Evolutionary conservation across 176 grass and related monocot species (phyloP).

Genomic region (Avena insularis): DNA sequence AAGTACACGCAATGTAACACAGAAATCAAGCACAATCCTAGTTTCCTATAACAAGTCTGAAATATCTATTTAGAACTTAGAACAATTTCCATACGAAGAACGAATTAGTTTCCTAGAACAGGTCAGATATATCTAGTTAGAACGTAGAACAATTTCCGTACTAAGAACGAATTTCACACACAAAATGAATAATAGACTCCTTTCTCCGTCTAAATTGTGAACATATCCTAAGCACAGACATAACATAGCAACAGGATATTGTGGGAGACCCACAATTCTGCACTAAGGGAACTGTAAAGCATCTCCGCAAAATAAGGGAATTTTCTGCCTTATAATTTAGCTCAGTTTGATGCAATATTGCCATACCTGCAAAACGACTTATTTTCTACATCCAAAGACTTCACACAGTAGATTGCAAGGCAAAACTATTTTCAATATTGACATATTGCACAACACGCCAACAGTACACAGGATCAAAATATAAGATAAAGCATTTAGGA

Average conservation of each 20-base stretch:
- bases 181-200: background rate
- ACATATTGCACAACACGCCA: background rate
- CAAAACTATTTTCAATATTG: no score
- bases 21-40: background rate
- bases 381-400: background rate
- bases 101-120: background rate
- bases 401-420: background rate
- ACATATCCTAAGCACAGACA: background rate
- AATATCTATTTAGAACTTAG: no score
- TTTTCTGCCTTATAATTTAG: background rate
- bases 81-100: no score
- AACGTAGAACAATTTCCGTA: background rate
- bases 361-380: background rate
- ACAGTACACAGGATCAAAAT: background rate
- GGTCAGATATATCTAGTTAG: background rate
- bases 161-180: background rate
- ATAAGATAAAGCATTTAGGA: background rate
- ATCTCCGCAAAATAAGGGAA: background rate
- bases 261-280: background rate
- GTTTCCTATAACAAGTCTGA: no score
- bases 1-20: no score
- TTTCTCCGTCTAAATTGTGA: background rate
- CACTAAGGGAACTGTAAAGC: background rate
- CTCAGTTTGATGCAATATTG: background rate
- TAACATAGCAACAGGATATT: background rate